A percentile compares a stretch with the other conserved stretches of the same genome.
phyloP scores from a whole-genome alignment of 2,329 filamentous ascomycete species.

The Metarhizium anisopliae region DNA sequence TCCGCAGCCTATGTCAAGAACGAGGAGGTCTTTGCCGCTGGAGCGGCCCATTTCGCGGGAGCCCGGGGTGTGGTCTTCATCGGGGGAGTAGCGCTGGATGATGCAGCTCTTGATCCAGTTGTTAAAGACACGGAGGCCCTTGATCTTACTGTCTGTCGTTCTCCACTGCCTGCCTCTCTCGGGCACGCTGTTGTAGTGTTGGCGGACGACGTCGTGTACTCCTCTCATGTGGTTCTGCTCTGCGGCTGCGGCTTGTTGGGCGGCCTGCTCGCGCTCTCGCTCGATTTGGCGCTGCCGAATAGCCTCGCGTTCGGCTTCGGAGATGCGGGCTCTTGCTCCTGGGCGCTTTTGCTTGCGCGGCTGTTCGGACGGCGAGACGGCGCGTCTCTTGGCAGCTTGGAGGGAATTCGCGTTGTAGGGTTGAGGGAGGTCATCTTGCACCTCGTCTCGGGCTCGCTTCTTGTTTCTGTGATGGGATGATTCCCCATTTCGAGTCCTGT shows the following conservation, averaged over 20 bases:
- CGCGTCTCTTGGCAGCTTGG: constrained; percentile 49
- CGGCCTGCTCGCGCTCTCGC: constrained; percentile 36
- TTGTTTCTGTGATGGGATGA: constrained; percentile 11
- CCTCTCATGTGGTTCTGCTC: constrained; percentile 36
- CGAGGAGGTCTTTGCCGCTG: constrained; percentile 56
- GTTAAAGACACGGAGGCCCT: constrained; percentile 88
- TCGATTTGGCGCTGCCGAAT: constrained; percentile 56
- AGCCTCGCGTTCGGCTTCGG: constrained; percentile 56
- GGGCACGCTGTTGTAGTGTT: constrained; percentile 94
- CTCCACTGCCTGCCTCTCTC: constrained; percentile 92
- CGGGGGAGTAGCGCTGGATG: constrained; percentile 90
- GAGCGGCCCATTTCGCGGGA: constrained; percentile 44
- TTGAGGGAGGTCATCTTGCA: constrained; percentile 40
- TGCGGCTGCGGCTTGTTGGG: constrained; percentile 24
- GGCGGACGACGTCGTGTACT: constrained; percentile 75
- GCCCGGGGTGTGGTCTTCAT: constrained; percentile 60
- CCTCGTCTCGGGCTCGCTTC: constrained; percentile 25
- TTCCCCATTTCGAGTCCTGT: not conserved
- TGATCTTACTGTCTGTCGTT: constrained; percentile 88
- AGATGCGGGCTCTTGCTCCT: constrained; percentile 57
- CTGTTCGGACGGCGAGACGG: constrained; percentile 43
- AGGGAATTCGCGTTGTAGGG: constrained; percentile 52
- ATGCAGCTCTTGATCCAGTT: constrained; percentile 98
- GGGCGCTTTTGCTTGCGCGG: constrained; percentile 63
- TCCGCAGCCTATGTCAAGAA: constrained; percentile 91